A percentile compares a stretch with the other conserved stretches of the same genome.
These are phyloP conservation scores for Boletus rubescentipes DNA, from an alignment of 768 basidiomycete genomes.

Conservation along the genomic window DNA sequence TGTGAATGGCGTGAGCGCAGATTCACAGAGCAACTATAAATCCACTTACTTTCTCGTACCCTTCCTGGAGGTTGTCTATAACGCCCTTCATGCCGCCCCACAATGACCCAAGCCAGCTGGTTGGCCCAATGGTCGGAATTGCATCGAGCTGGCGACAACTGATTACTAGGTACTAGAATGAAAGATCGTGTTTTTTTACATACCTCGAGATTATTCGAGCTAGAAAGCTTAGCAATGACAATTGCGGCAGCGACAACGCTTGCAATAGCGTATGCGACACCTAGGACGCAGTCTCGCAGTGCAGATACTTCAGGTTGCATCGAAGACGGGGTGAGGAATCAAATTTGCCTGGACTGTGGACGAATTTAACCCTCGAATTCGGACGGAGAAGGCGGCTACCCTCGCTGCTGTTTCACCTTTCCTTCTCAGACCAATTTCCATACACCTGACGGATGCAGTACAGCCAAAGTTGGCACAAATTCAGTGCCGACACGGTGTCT, in stretches of 20 bases:
- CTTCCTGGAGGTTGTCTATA: constrained; percentile 6
- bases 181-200: no score
- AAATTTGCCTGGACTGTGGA: no score
- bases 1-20: constrained; percentile 3
- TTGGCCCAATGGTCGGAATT: constrained; percentile 33
- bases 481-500: no score
- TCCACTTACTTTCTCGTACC: constrained; percentile 28
- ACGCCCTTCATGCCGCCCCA: neutral
- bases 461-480: no score
- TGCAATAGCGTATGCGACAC: constrained; percentile 2
- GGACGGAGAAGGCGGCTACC: no score
- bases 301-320: constrained; percentile 2
- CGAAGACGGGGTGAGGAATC: neutral
- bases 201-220: constrained; percentile 1
- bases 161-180: neutral
- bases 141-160: constrained; percentile 19
- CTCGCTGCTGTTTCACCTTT: no score
- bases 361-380: no score
- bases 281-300: neutral
- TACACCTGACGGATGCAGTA: no score
- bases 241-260: constrained; percentile 3
- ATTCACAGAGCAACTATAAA: neutral
- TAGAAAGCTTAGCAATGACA: constrained; percentile 2
- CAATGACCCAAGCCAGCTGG: constrained; percentile 28
- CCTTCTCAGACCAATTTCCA: no score